Evolutionary conservation across 2,329 filamentous ascomycete genomes (phyloP), one percentile per base, ranked within the genome.

Genomic region (Didymella arachidicola): DNA sequence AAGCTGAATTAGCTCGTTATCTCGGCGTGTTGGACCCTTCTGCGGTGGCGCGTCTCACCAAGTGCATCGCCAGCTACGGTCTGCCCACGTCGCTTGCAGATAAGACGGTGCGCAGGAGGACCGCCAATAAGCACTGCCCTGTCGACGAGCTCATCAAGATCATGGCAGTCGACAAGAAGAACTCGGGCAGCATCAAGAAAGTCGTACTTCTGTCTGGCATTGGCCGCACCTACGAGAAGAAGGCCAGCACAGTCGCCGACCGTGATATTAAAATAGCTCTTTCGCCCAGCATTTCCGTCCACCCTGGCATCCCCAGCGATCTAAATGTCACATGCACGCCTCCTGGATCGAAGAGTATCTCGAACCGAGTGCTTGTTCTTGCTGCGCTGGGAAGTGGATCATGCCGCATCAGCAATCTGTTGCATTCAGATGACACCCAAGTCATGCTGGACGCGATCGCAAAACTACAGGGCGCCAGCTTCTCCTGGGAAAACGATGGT

Each of bases 131-230:
- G 79, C 84, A 87, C 64, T 99, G 95, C 74, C 89, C 91, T 0
- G 91, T 97, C 2, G 91, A 97, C 67, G 85, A 90, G 34, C 79
- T 99, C 50, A 84, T 99, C 56, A 85, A 89, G 65, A 96, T 96
- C 75, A 99, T 99, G 95, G 93, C 90, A 0, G 90, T 99, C 8
- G 95, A 99, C 79, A 99, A 99, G 85, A 99, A 99, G 83, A 99
- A 99, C 66, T 91, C 96, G 43, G 95, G 95, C 2, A 86, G 86
- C 59, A 93, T 94, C 78, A 99, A 99, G 83, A 98, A 97, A 79
- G 90, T 99, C 63, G 94, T 97, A 7, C 85, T 99, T 7, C 83
- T 99, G 11, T 93, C 93, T 0, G 90, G 90, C 12, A 96, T 99
- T 73, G 95, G 95, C 57, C 87, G 89, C 70, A 96, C 93, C 0